Percentiles rank a stretch among this genome's conserved stretches.
phyloP scores from a whole-genome alignment of 129 eudicot genomes.

The Oenanthe sinensis region DNA sequence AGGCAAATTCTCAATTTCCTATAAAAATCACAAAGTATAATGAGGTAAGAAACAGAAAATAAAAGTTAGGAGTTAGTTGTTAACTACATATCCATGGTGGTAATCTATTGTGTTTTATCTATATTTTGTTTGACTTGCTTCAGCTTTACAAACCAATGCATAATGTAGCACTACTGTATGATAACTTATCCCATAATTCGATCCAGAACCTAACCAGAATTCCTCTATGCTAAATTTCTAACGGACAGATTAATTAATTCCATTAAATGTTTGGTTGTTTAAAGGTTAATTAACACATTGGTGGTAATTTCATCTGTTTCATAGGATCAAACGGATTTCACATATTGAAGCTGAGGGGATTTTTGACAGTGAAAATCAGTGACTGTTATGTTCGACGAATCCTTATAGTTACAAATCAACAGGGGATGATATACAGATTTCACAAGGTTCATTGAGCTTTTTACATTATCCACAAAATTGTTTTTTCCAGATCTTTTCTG shows the following conservation, averaged over 20 bases:
- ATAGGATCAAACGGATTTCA: background rate
- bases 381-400: background rate
- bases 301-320: background rate
- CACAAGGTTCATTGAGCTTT: background rate
- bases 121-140: background rate
- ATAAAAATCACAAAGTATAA: background rate
- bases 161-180: background rate
- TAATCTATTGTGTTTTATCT: background rate
- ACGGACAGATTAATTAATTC: background rate
- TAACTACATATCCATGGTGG: background rate
- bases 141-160: background rate
- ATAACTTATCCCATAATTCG: background rate
- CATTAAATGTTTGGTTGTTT: background rate
- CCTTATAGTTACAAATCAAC: background rate
- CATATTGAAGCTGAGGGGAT: background rate
- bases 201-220: background rate
- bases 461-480: background rate
- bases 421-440: background rate
- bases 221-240: background rate
- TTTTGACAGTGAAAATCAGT: background rate
- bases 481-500: background rate
- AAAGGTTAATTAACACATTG: background rate
- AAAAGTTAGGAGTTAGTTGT: too few species aligned
- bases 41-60: background rate
- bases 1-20: slow-evolving; percentile 34